These are phyloP conservation scores for Eremothecium coryli DNA, from an alignment of 1,139 yeast genomes.

Conservation along the genomic window DNA sequence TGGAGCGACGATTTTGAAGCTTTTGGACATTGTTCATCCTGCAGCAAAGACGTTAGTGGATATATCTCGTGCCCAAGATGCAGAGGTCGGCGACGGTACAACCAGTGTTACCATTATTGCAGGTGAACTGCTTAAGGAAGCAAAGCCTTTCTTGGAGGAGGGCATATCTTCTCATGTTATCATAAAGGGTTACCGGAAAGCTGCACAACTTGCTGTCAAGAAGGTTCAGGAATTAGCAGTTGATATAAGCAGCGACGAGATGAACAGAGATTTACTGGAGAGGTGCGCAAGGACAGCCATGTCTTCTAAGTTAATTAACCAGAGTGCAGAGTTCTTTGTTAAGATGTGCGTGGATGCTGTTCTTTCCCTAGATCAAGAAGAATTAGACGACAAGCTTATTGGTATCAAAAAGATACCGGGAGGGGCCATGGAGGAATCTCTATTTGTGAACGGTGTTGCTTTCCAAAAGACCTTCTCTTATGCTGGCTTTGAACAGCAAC, in stretches of 20 bases:
- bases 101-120: conserved; percentile 92
- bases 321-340: conserved; percentile 81
- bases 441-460: conserved; percentile 88
- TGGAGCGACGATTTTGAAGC: conserved; percentile 91
- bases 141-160: conserved; percentile 85
- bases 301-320: conserved; percentile 88
- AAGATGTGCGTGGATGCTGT: conserved; percentile 97
- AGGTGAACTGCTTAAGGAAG: conserved; percentile 87
- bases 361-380: conserved; percentile 70
- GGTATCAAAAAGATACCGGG: conserved; percentile 95
- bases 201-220: conserved; percentile 66
- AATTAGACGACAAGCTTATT: conserved; percentile 78
- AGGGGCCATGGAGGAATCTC: conserved; percentile 91
- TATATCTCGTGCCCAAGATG: conserved; percentile 92
- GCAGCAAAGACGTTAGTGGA: conserved; percentile 95
- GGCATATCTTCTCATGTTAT: conserved; percentile 88
- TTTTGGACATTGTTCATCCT: conserved; percentile 94
- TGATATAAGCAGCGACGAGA: conserved; percentile 41
- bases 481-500: conserved; percentile 98
- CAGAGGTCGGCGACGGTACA: conserved; percentile 99
- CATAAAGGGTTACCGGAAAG: conserved; percentile 78
- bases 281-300: conserved; percentile 95
- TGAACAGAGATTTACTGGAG: conserved; percentile 61
- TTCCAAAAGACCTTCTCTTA: conserved; percentile 94
- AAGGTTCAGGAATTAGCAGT: conserved; percentile 69